phyloP scores from a whole-genome alignment of 345 rosid genomes.

The Brassica napus region DNA sequence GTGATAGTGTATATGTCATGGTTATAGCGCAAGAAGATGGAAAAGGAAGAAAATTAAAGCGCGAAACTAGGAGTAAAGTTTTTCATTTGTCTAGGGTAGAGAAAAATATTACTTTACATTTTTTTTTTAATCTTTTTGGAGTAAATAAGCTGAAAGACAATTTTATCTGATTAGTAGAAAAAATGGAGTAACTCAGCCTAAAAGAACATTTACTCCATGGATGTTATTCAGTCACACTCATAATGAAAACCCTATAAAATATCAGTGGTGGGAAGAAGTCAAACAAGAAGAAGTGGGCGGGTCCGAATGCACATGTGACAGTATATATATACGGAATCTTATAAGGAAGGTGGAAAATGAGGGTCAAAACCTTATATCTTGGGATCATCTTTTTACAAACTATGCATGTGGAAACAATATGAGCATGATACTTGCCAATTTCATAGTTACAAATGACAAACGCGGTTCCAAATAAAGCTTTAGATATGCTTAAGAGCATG shows the following conservation, averaged over 20 bases:
- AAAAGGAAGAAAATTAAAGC: no score
- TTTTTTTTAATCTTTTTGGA: no score
- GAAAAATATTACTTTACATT: no score
- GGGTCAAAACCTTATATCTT: background rate
- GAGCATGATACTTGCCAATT: background rate
- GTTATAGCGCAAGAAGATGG: background rate
- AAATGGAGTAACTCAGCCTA: no score
- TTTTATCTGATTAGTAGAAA: no score
- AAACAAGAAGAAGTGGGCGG: constrained; percentile 7
- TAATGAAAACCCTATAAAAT: no score
- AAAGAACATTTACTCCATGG: no score
- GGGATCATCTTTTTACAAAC: background rate
- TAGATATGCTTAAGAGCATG: background rate
- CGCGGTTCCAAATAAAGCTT: background rate
- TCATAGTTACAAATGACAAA: background rate
- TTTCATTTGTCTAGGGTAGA: no score
- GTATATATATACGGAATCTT: background rate
- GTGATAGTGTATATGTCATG: background rate
- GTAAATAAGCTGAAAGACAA: no score
- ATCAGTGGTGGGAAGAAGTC: constrained; percentile 15
- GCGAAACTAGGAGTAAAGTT: no score
- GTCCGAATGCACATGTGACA: constrained; percentile 1
- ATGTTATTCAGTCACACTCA: no score
- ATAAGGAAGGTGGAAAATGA: background rate
- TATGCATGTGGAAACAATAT: background rate